Evolutionary conservation across 768 basidiomycete species (phyloP).

Genomic region (Rubroboletus pulcherrimus): DNA sequence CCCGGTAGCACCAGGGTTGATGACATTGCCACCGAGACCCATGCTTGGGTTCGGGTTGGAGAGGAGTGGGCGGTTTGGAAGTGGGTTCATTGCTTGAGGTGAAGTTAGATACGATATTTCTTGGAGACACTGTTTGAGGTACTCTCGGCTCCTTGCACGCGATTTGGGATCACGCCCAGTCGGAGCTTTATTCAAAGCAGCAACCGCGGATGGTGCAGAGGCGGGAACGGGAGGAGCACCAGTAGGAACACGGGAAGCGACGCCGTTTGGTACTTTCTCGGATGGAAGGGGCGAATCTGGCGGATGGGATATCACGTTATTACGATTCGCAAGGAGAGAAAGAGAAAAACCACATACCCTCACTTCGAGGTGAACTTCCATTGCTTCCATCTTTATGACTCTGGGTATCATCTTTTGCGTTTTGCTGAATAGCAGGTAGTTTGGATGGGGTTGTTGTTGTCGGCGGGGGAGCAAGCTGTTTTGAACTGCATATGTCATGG

Average conservation of each 20-base stretch:
- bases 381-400: constrained; percentile 79
- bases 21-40: constrained; percentile 16
- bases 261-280: constrained; percentile 67
- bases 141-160: constrained; percentile 90
- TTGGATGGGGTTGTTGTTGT: constrained; percentile 62
- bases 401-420: constrained; percentile 67
- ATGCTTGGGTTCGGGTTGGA: constrained; percentile 43
- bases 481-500: constrained; percentile 50
- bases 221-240: constrained; percentile 34
- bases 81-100: constrained; percentile 93
- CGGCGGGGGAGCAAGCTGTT: constrained; percentile 63
- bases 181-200: constrained; percentile 63
- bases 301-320: constrained; percentile 8
- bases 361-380: constrained; percentile 80
- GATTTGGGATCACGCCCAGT: constrained; percentile 93
- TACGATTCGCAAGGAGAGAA: not conserved
- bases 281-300: constrained; percentile 71
- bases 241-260: constrained; percentile 50
- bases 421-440: constrained; percentile 54
- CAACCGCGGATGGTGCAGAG: constrained; percentile 35
- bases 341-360: constrained; percentile 45
- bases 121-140: constrained; percentile 98
- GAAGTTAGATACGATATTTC: constrained; percentile 98
- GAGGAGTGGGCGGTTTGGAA: constrained; percentile 78
- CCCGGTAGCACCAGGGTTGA: constrained; percentile 16